Evolutionary conservation across 306 rosid species (phyloP).

Genomic region (Carpinus viminea): DNA sequence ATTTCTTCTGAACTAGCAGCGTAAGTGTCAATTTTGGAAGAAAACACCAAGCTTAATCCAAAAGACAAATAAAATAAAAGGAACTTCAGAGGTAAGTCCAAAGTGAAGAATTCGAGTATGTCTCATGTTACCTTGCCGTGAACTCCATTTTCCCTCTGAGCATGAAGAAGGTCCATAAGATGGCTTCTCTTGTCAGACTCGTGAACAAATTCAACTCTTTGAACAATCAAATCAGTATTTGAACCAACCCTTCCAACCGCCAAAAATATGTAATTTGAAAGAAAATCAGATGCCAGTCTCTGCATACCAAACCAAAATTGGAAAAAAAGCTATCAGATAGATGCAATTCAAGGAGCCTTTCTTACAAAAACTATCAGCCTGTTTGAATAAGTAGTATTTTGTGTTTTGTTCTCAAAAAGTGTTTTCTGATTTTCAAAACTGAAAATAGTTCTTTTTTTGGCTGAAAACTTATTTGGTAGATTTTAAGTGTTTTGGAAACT

Average conservation of each 20-base stretch:
- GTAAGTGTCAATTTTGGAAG: not conserved
- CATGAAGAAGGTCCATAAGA: constrained; percentile 97
- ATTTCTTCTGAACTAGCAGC: constrained; percentile 7
- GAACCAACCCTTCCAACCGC: constrained; percentile 99
- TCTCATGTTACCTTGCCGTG: constrained; percentile 63
- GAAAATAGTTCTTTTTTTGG: too few relatives aligned
- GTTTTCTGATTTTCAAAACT: too few relatives aligned
- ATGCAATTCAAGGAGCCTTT: constrained; percentile 8
- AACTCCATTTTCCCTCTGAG: constrained; percentile 79
- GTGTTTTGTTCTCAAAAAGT: too few relatives aligned
- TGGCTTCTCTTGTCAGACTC: constrained; percentile 96
- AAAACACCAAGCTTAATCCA: constrained; percentile 2
- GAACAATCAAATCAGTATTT: constrained; percentile 89
- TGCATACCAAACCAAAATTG: constrained; percentile 42
- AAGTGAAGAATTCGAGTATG: constrained; percentile 3
- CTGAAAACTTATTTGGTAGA: too few relatives aligned
- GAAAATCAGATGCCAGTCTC: constrained; percentile 95
- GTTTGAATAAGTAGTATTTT: too few relatives aligned
- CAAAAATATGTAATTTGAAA: constrained; percentile 75
- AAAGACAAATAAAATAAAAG: constrained; percentile 17
- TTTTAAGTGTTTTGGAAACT: too few relatives aligned
- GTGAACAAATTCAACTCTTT: constrained; percentile 89
- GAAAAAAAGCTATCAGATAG: constrained; percentile 16
- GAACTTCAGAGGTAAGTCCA: constrained; percentile 12
- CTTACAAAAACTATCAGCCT: not conserved